Evolutionary conservation across 2,329 filamentous ascomycete genomes (phyloP).

Genomic region (Beauveria brongniartii): DNA sequence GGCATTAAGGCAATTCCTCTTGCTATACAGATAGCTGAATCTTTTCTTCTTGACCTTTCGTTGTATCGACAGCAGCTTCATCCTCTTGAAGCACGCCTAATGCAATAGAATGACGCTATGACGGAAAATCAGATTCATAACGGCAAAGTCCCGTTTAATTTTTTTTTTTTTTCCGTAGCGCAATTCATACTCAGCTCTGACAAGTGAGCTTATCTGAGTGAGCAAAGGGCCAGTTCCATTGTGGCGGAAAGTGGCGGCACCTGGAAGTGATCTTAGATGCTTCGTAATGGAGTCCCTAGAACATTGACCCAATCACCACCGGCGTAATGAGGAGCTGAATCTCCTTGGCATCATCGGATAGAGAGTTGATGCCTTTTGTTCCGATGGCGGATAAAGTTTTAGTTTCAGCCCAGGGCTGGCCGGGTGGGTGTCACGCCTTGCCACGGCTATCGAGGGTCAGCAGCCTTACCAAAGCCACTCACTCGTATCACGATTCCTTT

Average conservation of each 20-base stretch:
- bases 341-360: background rate
- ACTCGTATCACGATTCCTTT: background rate
- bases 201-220: background rate
- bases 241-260: background rate
- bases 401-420: background rate
- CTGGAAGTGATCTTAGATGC: constrained; percentile 2
- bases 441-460: background rate
- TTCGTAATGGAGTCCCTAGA: background rate
- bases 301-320: background rate
- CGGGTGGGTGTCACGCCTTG: background rate
- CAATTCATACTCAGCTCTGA: background rate
- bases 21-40: background rate
- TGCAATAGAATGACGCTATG: background rate
- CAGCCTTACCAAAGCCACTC: background rate
- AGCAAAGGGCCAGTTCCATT: background rate
- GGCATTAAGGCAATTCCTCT: background rate
- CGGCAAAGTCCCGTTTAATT: background rate
- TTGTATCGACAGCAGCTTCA: background rate
- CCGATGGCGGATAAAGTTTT: background rate
- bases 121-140: background rate
- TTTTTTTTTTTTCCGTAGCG: background rate
- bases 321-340: background rate
- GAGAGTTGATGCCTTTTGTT: background rate
- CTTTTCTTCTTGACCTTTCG: background rate
- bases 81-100: background rate